Base-by-base conservation (phyloP, 116 monocot genomes). In the Papilionanthe hybrid region DNA sequence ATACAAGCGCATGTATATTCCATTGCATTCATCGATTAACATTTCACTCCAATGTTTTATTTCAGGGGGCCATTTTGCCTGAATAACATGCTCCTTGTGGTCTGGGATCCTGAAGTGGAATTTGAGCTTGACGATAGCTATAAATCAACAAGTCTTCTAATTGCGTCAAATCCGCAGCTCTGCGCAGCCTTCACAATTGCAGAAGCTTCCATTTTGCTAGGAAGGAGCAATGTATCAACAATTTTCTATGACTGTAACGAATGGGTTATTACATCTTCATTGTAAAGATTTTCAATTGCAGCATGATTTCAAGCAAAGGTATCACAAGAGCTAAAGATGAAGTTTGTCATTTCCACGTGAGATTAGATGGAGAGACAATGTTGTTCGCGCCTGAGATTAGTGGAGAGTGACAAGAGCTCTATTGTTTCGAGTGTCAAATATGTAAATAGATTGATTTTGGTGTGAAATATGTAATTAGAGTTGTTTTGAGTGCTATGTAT, bases 101-200 rank as follows among this genome's bases (percentile, higher is more conserved):
- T 94, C 72, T 99, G 98, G 95, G 88, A 89, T 29, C 94, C 97
- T 78, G 91, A 97, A n/a, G 56, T 79, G 29, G 91, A 94, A 75
- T 92, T 92, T 82, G 82, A 85, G 48, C 92, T 97, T 8, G 81
- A 92, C 75, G 89, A 92, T 18, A 88, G 80, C 78, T 79, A 91
- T 72, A 77, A 56, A n/a, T 43, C 76, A 27, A 23, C 5, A 44
- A 9, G 2, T 43, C 22, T 22, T 22, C 6, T 37, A 44, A 41
- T 45, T 74, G 8, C 44, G 76, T 82, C 15, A 79, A 82, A 84
- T 55, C 72, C 81, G 23, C 89, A 95, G 95, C 83, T 95, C 77
- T 87, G 81, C 65, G 84, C 91, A 29, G 79, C 92, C 81, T 82
- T 95, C 56, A 20, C 83, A 75, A 84, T 84, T 84, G 95, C 92